Percentiles rank a stretch among this genome's conserved stretches.
These are phyloP conservation scores for Hymenotorrendiella dingleyae DNA, from an alignment of 2,329 filamentous ascomycete genomes.

Conservation along the genomic window DNA sequence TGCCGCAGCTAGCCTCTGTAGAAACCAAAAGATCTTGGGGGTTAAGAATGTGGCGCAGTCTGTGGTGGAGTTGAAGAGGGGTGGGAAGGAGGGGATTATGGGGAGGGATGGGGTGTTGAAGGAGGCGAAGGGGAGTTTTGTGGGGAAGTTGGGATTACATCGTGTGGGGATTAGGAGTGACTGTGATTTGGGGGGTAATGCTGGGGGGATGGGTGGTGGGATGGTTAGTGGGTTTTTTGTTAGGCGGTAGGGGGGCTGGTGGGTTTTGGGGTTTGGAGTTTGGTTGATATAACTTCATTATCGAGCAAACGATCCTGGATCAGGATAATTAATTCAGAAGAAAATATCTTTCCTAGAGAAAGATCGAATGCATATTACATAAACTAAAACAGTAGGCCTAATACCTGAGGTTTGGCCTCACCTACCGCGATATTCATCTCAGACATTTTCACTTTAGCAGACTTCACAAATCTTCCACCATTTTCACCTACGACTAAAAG, in stretches of 20 bases:
- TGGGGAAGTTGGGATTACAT: neutral
- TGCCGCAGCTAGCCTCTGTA: neutral
- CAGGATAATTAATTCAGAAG: neutral
- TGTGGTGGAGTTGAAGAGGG: too few relatives aligned
- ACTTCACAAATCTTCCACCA: too few relatives aligned
- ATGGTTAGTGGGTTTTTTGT: constrained; percentile 1
- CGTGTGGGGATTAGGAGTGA: constrained; percentile 1
- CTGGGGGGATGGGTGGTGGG: neutral
- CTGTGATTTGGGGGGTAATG: neutral
- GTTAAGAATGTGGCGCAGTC: neutral
- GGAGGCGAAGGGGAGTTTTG: neutral
- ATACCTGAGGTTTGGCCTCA: too few relatives aligned
- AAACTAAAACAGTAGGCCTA: too few relatives aligned
- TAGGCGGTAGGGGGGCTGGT: neutral
- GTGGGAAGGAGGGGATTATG: neutral
- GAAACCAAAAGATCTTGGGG: neutral
- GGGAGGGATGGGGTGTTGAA: neutral
- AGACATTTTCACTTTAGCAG: too few relatives aligned
- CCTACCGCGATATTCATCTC: too few relatives aligned
- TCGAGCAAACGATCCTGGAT: neutral
- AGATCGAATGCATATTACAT: too few relatives aligned
- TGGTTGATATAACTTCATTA: neutral
- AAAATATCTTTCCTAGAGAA: too few relatives aligned
- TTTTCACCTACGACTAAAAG: too few relatives aligned
- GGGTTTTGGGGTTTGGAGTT: neutral